Evolutionary conservation across 2,329 filamentous ascomycete genomes (phyloP), one percentile per base, ranked within the genome.

Genomic region (Periconia sp.): DNA sequence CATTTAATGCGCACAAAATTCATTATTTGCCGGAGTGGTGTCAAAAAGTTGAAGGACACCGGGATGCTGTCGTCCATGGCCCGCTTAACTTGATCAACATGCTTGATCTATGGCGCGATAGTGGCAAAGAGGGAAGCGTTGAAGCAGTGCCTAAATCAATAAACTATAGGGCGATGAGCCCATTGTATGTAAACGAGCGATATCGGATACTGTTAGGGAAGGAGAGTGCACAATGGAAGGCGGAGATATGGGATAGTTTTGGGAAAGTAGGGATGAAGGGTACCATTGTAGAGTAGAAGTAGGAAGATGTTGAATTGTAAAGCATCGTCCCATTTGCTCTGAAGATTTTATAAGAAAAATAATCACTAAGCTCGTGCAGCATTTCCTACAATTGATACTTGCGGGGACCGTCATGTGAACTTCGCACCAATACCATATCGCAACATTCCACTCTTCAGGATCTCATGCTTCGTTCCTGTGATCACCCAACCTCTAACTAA

Each of bases 1-100:
- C 89, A 2, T 94, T 91, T 75, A 99, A 99, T 70, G 90, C 89
- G 1, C 94, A 99, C 69, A 79, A 82, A 17, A 97, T 99, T 57
- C 94, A 99, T 70, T 79, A 95, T 16, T 87, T 96, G 63, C 81
- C 79, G 1, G 65, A 78, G 36, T 95, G 89, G 73, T 86, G 86
- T 43, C 78, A 79, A 19, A 72, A 81, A 9, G 75, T 85, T 4
- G 94, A 97, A 69, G 88, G 88, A 4, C 85, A 95, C 66, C 78
- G 79, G 3, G 80, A 84, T 48, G 75, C 89, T 18, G 79, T 99
- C 7, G 88, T 97, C 39, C 94, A 97, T 62, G 94, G 94, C 0
- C 92, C 94, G 1, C 73, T 99, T 41, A 85, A 85, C 1, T 78
- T 95, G 26, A 86, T 69, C 32, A 62, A 67, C 15, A 69, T 69